These are phyloP conservation scores for Cylindrodendrum hubeiense DNA, from an alignment of 2,329 filamentous ascomycete genomes.

Conservation along the genomic window DNA sequence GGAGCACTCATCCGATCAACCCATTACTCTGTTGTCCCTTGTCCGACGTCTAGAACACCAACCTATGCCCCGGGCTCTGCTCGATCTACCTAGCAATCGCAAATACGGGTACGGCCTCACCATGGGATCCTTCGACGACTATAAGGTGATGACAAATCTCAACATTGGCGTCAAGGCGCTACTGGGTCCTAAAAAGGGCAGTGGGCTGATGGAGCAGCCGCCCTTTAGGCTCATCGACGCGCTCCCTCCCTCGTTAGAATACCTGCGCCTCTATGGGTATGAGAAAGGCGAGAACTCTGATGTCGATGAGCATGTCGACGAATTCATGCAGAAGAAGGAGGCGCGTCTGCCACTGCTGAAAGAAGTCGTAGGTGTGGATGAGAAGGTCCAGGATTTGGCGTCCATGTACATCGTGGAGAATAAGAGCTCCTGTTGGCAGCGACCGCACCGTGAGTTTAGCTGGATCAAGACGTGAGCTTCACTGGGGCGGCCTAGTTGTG, in stretches of 20 bases:
- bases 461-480: neutral
- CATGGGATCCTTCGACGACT: constrained; percentile 8
- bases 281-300: neutral
- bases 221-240: constrained; percentile 1
- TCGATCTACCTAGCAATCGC: neutral
- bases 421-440: neutral
- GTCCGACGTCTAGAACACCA: neutral
- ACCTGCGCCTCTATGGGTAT: constrained; percentile 9
- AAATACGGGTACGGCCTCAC: neutral
- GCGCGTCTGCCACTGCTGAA: neutral
- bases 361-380: constrained; percentile 1
- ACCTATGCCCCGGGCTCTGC: neutral
- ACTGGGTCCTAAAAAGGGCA: neutral
- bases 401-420: neutral
- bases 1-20: neutral
- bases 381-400: neutral
- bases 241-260: constrained; percentile 1
- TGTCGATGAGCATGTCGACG: constrained; percentile 1
- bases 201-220: neutral
- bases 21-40: neutral
- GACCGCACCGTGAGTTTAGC: neutral
- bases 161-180: constrained; percentile 8
- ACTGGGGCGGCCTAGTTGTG: neutral
- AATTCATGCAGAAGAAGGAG: constrained; percentile 2
- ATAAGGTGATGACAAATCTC: neutral